These are phyloP conservation scores for Fremontodendron californicum DNA, from an alignment of 345 rosid genomes.

Conservation along the genomic window DNA sequence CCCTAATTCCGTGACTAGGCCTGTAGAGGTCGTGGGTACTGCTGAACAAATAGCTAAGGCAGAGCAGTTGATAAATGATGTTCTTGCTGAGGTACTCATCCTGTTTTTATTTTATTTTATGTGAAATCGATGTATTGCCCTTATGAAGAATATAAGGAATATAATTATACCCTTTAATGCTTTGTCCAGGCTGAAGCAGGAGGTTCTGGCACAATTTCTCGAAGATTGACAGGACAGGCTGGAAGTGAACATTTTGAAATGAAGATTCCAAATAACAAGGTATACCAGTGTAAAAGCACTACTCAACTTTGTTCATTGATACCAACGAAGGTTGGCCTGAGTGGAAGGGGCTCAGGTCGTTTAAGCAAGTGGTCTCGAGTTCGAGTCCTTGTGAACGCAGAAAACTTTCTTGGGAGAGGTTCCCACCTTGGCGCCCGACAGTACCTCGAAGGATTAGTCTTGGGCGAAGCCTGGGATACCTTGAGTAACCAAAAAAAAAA, in stretches of 20 bases:
- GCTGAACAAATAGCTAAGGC: constrained; percentile 84
- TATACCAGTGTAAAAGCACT: constrained; percentile 22
- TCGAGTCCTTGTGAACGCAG: no score
- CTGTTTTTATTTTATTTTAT: not conserved
- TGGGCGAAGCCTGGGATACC: no score
- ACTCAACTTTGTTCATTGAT: not conserved
- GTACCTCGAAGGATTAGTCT: no score
- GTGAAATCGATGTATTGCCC: not conserved
- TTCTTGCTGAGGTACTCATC: constrained; percentile 63
- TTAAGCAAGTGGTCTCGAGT: no score
- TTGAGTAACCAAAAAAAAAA: no score
- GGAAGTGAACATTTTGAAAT: constrained; percentile 69
- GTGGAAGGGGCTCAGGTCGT: no score
- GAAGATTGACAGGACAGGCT: constrained; percentile 68
- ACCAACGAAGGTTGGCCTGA: no score
- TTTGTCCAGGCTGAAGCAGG: constrained; percentile 78
- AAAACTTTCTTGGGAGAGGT: no score
- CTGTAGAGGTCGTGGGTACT: constrained; percentile 78
- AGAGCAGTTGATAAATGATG: constrained; percentile 83
- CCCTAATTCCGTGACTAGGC: constrained; percentile 57
- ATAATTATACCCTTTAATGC: not conserved
- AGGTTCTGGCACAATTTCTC: constrained; percentile 67
- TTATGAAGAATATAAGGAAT: not conserved
- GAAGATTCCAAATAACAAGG: constrained; percentile 95
- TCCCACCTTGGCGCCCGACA: no score